phyloP scores from a whole-genome alignment of 2,329 filamentous ascomycete genomes.

The Paraphoma chrysanthemicola region DNA sequence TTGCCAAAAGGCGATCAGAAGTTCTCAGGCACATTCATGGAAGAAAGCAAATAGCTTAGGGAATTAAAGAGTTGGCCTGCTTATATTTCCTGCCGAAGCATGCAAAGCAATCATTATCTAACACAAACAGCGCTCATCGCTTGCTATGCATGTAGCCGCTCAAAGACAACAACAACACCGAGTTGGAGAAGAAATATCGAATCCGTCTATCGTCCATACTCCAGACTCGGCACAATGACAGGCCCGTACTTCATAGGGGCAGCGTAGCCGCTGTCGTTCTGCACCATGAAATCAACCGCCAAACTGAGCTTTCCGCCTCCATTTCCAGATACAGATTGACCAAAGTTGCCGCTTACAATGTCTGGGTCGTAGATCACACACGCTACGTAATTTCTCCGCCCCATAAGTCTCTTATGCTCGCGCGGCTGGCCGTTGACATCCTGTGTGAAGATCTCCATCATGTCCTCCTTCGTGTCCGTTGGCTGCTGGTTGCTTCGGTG shows the following conservation, averaged over 20 bases:
- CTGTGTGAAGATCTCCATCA: constrained; percentile 99
- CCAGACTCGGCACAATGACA: constrained; percentile 82
- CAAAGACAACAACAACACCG: constrained; percentile 8
- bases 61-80: too few species aligned
- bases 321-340: constrained; percentile 47
- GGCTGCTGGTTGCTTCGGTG: constrained; percentile 71
- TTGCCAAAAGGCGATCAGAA: neutral
- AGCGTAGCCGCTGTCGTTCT: constrained; percentile 83
- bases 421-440: constrained; percentile 84
- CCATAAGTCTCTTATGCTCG: constrained; percentile 93
- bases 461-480: constrained; percentile 97
- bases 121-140: constrained; percentile 12
- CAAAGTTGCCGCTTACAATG: constrained; percentile 61
- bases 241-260: constrained; percentile 94
- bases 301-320: constrained; percentile 70
- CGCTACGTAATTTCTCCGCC: constrained; percentile 87
- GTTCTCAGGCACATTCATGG: too few species aligned
- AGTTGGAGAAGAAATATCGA: neutral
- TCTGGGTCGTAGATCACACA: constrained; percentile 96
- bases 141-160: constrained; percentile 31
- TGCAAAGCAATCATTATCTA: neutral
- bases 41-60: too few species aligned
- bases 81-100: neutral
- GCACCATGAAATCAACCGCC: constrained; percentile 95
- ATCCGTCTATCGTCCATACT: constrained; percentile 53